Percentiles rank a stretch among this genome's conserved stretches.
Evolutionary conservation across 352 stramenopile genomes (phyloP).

Genomic region (Globisporangium acanthophoron): DNA sequence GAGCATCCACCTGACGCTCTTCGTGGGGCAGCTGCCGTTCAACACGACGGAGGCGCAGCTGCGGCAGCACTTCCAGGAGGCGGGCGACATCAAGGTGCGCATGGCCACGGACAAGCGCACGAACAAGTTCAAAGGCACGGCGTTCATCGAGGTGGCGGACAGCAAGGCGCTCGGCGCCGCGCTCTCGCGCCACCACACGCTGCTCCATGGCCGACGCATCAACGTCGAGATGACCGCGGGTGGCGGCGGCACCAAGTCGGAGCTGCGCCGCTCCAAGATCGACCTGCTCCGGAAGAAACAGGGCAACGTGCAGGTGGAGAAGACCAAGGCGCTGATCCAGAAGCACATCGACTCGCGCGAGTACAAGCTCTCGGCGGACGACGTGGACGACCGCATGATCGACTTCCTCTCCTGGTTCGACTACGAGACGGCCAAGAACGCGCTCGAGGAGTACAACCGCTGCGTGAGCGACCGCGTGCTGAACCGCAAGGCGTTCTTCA

Average conservation of each 20-base stretch:
- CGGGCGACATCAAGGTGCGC: slow-evolving; percentile 67
- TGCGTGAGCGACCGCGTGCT: slow-evolving; percentile 66
- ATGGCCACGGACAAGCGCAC: slow-evolving; percentile 86
- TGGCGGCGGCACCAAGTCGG: slow-evolving; percentile 78
- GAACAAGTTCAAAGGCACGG: slow-evolving; percentile 76
- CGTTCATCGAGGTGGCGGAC: slow-evolving; percentile 84
- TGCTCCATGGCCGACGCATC: slow-evolving; percentile 75
- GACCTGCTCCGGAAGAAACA: slow-evolving; percentile 73
- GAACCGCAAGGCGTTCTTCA: slow-evolving; percentile 87
- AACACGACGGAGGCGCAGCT: slow-evolving; percentile 61
- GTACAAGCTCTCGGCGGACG: slow-evolving; percentile 67
- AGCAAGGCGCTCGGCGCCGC: slow-evolving; percentile 75
- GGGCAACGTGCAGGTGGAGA: slow-evolving; percentile 78
- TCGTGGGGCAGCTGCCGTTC: slow-evolving; percentile 78
- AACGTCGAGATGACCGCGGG: slow-evolving; percentile 85
- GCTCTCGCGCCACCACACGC: slow-evolving; percentile 72
- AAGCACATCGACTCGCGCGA: slow-evolving; percentile 71
- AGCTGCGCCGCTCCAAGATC: slow-evolving; percentile 66
- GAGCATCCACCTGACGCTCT: slow-evolving; percentile 84
- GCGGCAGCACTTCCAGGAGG: slow-evolving; percentile 65
- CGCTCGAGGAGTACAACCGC: slow-evolving; percentile 76
- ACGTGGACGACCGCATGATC: slow-evolving; percentile 85
- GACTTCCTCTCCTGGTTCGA: slow-evolving; percentile 87
- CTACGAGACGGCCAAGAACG: slow-evolving; percentile 82
- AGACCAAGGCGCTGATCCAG: slow-evolving; percentile 72